Evolutionary conservation across 129 eudicot species (phyloP).

Genomic region (Calendula officinalis): DNA sequence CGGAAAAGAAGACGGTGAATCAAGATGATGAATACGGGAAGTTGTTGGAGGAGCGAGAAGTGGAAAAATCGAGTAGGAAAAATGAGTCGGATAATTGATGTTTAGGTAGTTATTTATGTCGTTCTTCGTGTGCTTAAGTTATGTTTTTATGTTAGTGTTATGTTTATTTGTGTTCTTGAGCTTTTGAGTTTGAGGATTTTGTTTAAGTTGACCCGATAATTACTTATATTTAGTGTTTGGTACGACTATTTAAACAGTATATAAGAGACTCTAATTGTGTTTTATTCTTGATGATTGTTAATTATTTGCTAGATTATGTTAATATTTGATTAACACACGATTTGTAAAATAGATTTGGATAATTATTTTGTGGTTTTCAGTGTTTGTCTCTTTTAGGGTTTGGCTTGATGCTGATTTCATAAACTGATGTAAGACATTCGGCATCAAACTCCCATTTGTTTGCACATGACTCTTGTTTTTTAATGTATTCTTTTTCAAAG

Average conservation of each 20-base stretch:
- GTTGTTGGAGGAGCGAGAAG: slow-evolving; percentile 36
- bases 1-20: slow-evolving; percentile 34
- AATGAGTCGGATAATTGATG: slow-evolving; percentile 23
- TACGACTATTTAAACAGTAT: slow-evolving; percentile 11
- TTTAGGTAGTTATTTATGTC: slow-evolving; percentile 15
- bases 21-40: slow-evolving; percentile 39
- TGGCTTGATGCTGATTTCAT: not conserved
- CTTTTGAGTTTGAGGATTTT: slow-evolving; percentile 11
- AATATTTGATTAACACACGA: not conserved
- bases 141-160: not conserved
- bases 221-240: slow-evolving; percentile 18
- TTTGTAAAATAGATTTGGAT: not conserved
- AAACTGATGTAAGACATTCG: not conserved
- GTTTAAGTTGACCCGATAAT: slow-evolving; percentile 4
- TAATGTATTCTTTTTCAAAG: slow-evolving; percentile 8
- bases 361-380: slow-evolving; percentile 8
- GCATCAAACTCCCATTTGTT: slow-evolving; percentile 9
- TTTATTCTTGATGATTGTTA: not conserved
- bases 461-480: slow-evolving; percentile 7
- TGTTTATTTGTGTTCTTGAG: slow-evolving; percentile 22
- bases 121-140: slow-evolving; percentile 7
- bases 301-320: not conserved
- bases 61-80: slow-evolving; percentile 14
- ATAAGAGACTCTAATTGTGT: not conserved
- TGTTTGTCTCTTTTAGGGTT: slow-evolving; percentile 7